Evolutionary conservation across 1,284 basidiomycete species (phyloP), one percentile per base, ranked within the genome.

Genomic region (Malassezia nana): DNA sequence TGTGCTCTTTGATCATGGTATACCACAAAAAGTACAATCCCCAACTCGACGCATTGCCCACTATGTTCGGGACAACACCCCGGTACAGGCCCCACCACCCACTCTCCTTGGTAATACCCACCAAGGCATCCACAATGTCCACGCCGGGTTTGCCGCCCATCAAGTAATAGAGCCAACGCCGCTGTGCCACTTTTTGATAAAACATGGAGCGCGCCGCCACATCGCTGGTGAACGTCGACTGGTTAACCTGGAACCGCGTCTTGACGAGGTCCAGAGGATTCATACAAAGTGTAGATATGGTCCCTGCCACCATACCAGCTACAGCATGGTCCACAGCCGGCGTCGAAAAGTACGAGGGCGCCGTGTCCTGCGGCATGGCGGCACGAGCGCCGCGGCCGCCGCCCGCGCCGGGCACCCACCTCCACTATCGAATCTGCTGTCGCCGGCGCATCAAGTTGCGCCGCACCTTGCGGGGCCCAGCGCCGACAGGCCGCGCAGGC

Each of bases 21-120:
- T 98, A 96, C 92, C 94, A 94, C 58, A 95, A 80, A 76, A 98
- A 98, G 76, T 99, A 98, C 28, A 95, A 77, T 0, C 94, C 92
- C 92, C 92, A 98, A 65, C 87, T 91, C 6, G 86, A 83, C n/a
- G 91, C 89, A 66, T 96, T 96, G 16, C 94, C 92, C 0, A 88
- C 87, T 40, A 96, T 81, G 71, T 98, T 99, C 2, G 91, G 84
- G 2, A 83, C 81, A 25, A 98, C 78, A 10, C 92, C 92, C 55
- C 92, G 81, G 75, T 96, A 96, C 46, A 98, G 78, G 0, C 91
- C 92, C 60, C 77, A 80, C 82, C 83, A 86, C 6, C 92, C 91
- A 59, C 89, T 82, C 31, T 79, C 77, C 28, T 76, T 78, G 29
- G 87, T 82, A 42, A 95, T 90, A 55, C 83, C 82, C 32, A 78